Percentiles rank a stretch among this genome's conserved stretches.
phyloP scores from a whole-genome alignment of 2,329 filamentous ascomycete species.

The Escovopsis sp. region DNA sequence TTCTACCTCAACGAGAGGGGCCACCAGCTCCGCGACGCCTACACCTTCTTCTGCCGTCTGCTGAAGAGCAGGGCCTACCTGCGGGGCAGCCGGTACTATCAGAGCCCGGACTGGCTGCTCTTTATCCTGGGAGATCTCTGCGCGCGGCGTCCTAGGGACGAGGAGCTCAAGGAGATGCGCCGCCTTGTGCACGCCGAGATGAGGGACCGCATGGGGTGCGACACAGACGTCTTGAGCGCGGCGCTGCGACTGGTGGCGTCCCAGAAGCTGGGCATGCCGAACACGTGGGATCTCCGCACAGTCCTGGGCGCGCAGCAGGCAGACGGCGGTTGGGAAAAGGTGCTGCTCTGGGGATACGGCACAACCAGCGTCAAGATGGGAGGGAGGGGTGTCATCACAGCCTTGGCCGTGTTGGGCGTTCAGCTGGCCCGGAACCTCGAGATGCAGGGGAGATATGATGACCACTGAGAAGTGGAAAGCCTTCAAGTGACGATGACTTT shows the following conservation, averaged over 20 bases:
- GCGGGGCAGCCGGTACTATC: conserved; percentile 3
- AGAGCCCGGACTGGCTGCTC: conserved; percentile 3
- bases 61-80: conserved; percentile 1
- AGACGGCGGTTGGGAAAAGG: conserved; percentile 3
- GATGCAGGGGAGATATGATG: background rate
- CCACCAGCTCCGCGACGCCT: background rate
- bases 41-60: conserved; percentile 1
- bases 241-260: conserved; percentile 2
- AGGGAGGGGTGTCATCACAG: conserved; percentile 1
- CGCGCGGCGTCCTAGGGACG: background rate
- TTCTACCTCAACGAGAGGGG: conserved; percentile 2
- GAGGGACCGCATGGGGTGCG: background rate
- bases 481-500: too few relatives aligned
- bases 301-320: conserved; percentile 1
- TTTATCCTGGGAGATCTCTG: conserved; percentile 3
- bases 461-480: background rate
- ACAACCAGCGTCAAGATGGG: conserved; percentile 2
- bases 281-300: background rate
- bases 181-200: background rate
- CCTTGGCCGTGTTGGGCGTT: conserved; percentile 1
- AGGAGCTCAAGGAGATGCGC: background rate
- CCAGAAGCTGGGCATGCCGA: conserved; percentile 1
- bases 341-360: conserved; percentile 3
- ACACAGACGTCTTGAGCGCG: background rate
- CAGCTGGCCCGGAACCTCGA: background rate